Evolutionary conservation across 2,329 filamentous ascomycete genomes (phyloP), one percentile per base, ranked within the genome.

Genomic region (Coniochaeta prunicola): DNA sequence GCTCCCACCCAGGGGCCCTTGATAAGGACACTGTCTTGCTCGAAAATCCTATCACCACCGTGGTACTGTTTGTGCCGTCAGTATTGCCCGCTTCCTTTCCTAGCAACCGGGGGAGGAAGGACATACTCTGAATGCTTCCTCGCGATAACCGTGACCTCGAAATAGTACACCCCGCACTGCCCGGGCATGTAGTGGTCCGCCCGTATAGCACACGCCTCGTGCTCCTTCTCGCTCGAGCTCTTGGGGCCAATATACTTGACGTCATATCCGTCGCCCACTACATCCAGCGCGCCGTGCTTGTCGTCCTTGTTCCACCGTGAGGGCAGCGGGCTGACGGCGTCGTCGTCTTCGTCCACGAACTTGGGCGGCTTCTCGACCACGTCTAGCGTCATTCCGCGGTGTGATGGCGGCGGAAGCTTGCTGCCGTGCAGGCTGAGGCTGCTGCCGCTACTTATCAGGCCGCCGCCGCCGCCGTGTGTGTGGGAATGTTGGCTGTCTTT

Each of bases 91-190:
- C 31, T 13, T 13, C 31, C 31, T 34, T 34, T 7, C 38, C 40
- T 24, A 40, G 8, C 4, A 28, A 56, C 26, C 53, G 42, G 55
- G 56, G 54, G 24, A 40, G 34, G 9, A 31, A 50, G 59, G 67
- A 79, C 81, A 58, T 75, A 85, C 81, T 85, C 82, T 48, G 83
- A 80, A 62, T 75, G 73, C 67, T 79, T 81, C 57, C 75, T 77
- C 17, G 76, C 74, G 28, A 81, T 59, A 54, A 85, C 76, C 17
- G 74, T 74, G 26, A 88, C 80, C 70, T 99, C 94, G 69, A 86
- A 99, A 71, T 99, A 99, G 73, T 96, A 99, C 60, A 99, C 88
- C 1, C 94, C 94, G 64, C 90, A 94, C 68, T 96, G 89, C 36
- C 86, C 81, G 4, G 94, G 92, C 85, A 97, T 97, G 55, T 87